Percentiles rank a stretch among this genome's conserved stretches.
Conservation (phyloP, 2,329 filamentous ascomycete genomes). For the Kalmusia sp. region DNA sequence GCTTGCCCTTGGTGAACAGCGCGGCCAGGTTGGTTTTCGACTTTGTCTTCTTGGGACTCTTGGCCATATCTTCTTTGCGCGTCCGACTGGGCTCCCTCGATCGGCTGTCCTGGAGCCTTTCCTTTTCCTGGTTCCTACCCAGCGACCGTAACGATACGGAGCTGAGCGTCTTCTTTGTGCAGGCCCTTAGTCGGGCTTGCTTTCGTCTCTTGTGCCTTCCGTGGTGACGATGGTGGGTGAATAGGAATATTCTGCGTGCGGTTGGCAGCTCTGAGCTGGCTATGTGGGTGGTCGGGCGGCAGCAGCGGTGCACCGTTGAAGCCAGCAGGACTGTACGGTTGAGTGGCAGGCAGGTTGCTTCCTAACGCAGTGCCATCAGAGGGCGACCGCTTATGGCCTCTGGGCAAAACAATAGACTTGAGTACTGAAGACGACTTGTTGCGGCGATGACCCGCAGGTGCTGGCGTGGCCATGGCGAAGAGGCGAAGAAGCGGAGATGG, state of each 20-base stretch:
- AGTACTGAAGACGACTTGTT: conserved; percentile 54
- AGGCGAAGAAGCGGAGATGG: conserved; percentile 9
- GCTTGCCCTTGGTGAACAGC: conserved; percentile 77
- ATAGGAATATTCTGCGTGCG: conserved; percentile 46
- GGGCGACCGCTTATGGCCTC: conserved; percentile 56
- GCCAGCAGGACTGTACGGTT: conserved; percentile 34
- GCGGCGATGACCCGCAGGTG: conserved; percentile 42
- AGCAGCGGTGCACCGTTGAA: conserved; percentile 50
- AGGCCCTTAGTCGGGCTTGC: conserved; percentile 45
- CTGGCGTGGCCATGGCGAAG: conserved; percentile 33
- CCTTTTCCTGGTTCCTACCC: conserved; percentile 55
- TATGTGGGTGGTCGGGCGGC: conserved; percentile 59
- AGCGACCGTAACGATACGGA: conserved; percentile 61
- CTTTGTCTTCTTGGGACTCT: conserved; percentile 73
- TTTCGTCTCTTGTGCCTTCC: conserved; percentile 49
- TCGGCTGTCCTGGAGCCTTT: conserved; percentile 40
- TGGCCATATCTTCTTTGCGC: conserved; percentile 33
- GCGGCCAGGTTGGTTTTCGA: conserved; percentile 82
- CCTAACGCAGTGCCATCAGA: conserved; percentile 47
- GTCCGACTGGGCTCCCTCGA: conserved; percentile 36
- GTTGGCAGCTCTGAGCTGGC: conserved; percentile 34
- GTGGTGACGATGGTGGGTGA: conserved; percentile 40
- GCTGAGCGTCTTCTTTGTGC: conserved; percentile 63
- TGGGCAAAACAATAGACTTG: conserved; percentile 61
- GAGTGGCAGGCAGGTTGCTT: conserved; percentile 22